phyloP scores from a whole-genome alignment of 148 eudicot genomes.

The Polygonum aviculare region DNA sequence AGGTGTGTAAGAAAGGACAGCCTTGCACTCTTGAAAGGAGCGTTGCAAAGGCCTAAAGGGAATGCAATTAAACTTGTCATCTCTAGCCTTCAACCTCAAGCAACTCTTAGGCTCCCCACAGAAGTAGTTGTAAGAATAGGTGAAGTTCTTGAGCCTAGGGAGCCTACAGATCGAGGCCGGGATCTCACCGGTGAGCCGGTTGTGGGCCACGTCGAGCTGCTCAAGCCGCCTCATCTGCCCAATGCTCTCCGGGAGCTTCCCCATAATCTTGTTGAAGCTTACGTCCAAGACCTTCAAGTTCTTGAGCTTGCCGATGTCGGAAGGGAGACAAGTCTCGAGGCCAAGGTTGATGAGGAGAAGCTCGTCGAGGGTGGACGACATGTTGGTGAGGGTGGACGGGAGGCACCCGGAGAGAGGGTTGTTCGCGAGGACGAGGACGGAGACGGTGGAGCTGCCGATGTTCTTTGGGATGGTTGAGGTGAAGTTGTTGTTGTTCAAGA shows the following conservation, averaged over 20 bases:
- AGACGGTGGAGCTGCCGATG: conserved; percentile 19
- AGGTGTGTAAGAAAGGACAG: conserved; percentile 19
- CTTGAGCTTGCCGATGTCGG: conserved; percentile 16
- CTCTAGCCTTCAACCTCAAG: conserved; percentile 20
- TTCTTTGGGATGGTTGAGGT: conserved; percentile 20
- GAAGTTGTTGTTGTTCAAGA: conserved; percentile 21
- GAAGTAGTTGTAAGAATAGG: conserved; percentile 63
- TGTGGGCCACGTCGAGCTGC: conserved; percentile 71
- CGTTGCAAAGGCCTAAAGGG: conserved; percentile 37
- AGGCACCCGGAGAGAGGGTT: conserved; percentile 25
- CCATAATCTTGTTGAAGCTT: conserved; percentile 30
- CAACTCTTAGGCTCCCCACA: conserved; percentile 55
- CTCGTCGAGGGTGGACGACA: conserved; percentile 20
- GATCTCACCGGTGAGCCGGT: conserved; percentile 52
- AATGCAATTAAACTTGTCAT: conserved; percentile 49
- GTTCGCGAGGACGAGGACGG: conserved; percentile 24
- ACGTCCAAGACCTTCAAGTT: conserved; percentile 13
- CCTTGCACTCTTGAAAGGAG: conserved; percentile 41
- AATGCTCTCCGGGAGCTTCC: conserved; percentile 37
- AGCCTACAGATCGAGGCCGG: conserved; percentile 52
- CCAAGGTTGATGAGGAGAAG: conserved; percentile 15
- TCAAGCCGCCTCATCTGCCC: conserved; percentile 50
- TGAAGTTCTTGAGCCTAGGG: conserved; percentile 53
- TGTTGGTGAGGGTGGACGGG: conserved; percentile 14
- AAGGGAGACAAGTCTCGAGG: conserved; percentile 22